A percentile compares a stretch with the other conserved stretches of the same genome.
These are phyloP conservation scores for Lactarius akahatsu DNA, from an alignment of 768 basidiomycete species.

Conservation along the genomic window DNA sequence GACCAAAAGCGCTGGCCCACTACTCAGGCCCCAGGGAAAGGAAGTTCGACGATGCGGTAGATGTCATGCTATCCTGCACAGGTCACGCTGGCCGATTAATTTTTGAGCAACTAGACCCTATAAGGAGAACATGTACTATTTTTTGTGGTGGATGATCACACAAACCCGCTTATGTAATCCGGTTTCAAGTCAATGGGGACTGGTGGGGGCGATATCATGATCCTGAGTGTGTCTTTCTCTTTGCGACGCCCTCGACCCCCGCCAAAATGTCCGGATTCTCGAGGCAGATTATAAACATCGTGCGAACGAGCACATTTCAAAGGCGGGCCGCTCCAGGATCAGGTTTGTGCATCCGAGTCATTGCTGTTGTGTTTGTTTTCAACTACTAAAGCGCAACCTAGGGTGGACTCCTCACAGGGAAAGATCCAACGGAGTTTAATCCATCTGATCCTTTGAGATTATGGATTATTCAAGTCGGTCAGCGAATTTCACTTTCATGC, in stretches of 20 bases:
- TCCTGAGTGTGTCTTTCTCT: not conserved
- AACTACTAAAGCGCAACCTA: constrained; percentile 32
- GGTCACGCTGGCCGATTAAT: no score
- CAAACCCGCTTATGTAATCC: not conserved
- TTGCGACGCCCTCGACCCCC: not conserved
- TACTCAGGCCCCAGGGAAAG: not conserved
- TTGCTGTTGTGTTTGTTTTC: not conserved
- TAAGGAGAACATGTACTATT: not conserved
- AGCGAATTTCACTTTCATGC: constrained; percentile 29
- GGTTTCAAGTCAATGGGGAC: not conserved
- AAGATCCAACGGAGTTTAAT: constrained; percentile 69
- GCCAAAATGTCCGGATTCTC: constrained; percentile 19
- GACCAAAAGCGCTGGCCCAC: not conserved
- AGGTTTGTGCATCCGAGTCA: constrained; percentile 21
- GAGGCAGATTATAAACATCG: constrained; percentile 11
- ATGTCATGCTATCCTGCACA: not conserved
- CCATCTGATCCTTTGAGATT: constrained; percentile 65
- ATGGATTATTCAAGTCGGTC: constrained; percentile 80
- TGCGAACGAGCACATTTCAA: not conserved
- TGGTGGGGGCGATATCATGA: not conserved
- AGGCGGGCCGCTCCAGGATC: constrained; percentile 26
- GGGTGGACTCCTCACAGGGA: constrained; percentile 75
- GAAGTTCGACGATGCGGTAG: not conserved
- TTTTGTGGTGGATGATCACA: not conserved
- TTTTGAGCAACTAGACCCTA: not conserved